Evolutionary conservation across 805 yeast species (phyloP).

Genomic region (Monosporozyma solicola): DNA sequence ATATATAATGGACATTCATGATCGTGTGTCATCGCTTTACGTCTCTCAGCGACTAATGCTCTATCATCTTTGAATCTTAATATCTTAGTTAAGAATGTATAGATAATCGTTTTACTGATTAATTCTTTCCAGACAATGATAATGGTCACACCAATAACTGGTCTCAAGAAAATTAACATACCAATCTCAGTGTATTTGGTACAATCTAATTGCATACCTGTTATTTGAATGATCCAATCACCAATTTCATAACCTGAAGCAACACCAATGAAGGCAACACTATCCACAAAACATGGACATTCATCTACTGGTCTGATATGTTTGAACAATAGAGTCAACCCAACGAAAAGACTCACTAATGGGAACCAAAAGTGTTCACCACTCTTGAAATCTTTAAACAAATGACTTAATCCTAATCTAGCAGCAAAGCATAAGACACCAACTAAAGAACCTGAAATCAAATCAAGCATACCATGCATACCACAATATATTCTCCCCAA

Average conservation of each 20-base stretch:
- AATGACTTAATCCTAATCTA: constrained; percentile 35
- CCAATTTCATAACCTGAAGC: constrained; percentile 66
- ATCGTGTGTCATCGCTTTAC: constrained; percentile 22
- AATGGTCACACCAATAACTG: constrained; percentile 56
- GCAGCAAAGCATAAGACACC: constrained; percentile 48
- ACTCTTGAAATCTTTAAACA: constrained; percentile 33
- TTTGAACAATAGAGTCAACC: constrained; percentile 47
- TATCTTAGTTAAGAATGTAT: constrained; percentile 34
- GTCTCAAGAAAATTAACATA: constrained; percentile 33
- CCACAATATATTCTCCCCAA: constrained; percentile 90
- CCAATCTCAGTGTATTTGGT: constrained; percentile 12
- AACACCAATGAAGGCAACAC: constrained; percentile 89
- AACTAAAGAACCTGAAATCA: constrained; percentile 51
- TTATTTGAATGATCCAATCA: constrained; percentile 40
- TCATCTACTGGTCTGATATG: constrained; percentile 88
- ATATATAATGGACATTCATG: constrained; percentile 39
- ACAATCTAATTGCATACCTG: constrained; percentile 2
- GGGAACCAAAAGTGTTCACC: constrained; percentile 29
- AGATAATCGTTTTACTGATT: constrained; percentile 56
- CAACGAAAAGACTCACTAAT: constrained; percentile 31
- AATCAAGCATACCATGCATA: constrained; percentile 90
- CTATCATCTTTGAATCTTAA: constrained; percentile 16
- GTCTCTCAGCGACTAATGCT: constrained; percentile 17
- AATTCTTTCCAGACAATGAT: constrained; percentile 66
- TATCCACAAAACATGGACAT: constrained; percentile 95